Base-by-base conservation (phyloP, 139 green algal genomes). In the Chlorokybus atmophyticus region DNA sequence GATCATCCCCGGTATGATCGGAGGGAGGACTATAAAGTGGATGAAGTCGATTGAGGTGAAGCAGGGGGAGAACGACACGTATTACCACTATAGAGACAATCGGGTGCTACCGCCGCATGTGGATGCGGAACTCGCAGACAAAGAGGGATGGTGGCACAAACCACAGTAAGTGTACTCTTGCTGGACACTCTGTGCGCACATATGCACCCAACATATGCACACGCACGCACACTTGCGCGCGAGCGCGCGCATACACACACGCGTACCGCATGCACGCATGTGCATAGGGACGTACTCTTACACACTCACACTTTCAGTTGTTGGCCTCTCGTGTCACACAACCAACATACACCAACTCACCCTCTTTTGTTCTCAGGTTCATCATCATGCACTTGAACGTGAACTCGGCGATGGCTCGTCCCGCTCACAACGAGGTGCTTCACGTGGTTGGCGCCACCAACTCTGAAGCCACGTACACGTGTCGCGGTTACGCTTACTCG, bases 341-440 rank as follows among this genome's bases (percentile, higher is more conserved):
- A n/a, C n/a, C n/a, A n/a, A n/a, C n/a, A n/a, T n/a, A n/a, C n/a
- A n/a, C n/a, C n/a, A n/a, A n/a, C n/a, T n/a, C n/a, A n/a, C n/a
- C n/a, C n/a, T n/a, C n/a, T n/a, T n/a, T n/a, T n/a, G n/a, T n/a
- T n/a, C n/a, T n/a, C n/a, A n/a, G n/a, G n/a, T 97, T 84, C 69
- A 94, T 98, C 66, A 92, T 96, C 82, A 98, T 95, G 61, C 79
- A 98, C 55, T 74, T 98, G 27, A 95, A 95, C 77, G 90, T 98
- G 66, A 94, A 98, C 72, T 83, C 69, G 1, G 86, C 82, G 24
- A 86, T 95, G 7, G 73, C 74, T 8, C 73, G 71, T 19, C 91
- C 91, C 3, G 78, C 66, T 54, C 88, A 98, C 66, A 83, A 93
- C 48, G 85, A 95, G 71, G 57, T 88, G 17, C 44, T 98, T 24